phyloP scores from a whole-genome alignment of 305 asterid species.

The Nicotiana rustica region DNA sequence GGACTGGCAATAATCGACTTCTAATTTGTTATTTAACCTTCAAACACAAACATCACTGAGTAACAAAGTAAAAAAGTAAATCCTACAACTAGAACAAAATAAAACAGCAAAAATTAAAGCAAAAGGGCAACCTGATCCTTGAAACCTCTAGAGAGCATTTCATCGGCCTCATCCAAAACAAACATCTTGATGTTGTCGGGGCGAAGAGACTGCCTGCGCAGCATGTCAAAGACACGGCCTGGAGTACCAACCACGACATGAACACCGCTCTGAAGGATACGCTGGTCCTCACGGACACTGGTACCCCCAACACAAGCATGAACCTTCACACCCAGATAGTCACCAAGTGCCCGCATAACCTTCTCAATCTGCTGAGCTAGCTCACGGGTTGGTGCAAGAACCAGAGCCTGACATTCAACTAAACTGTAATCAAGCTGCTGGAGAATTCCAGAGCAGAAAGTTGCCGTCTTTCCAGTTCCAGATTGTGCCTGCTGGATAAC shows the following conservation, averaged over 20 bases:
- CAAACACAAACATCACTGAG: background rate
- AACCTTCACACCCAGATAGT: slow-evolving; percentile 85
- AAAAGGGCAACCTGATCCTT: slow-evolving; percentile 73
- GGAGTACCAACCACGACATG: slow-evolving; percentile 94
- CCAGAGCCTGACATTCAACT: slow-evolving; percentile 86
- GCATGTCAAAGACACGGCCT: slow-evolving; percentile 89
- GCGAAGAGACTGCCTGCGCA: slow-evolving; percentile 81
- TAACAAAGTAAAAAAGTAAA: background rate
- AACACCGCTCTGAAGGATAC: slow-evolving; percentile 81
- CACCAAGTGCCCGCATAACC: slow-evolving; percentile 91
- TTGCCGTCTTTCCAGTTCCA: slow-evolving; percentile 90
- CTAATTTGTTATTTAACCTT: background rate
- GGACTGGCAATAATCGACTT: background rate
- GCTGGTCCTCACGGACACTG: slow-evolving; percentile 88
- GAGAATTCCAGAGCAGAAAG: slow-evolving; percentile 89
- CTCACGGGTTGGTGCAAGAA: slow-evolving; percentile 95
- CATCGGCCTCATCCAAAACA: slow-evolving; percentile 91
- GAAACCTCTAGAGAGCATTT: slow-evolving; percentile 91
- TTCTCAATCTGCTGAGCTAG: slow-evolving; percentile 91
- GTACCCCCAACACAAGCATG: slow-evolving; percentile 95
- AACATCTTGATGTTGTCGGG: slow-evolving; percentile 90
- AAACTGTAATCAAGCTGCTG: slow-evolving; percentile 75
- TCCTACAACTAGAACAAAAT: background rate
- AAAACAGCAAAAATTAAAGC: background rate
- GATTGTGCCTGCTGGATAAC: slow-evolving; percentile 93